Base-by-base conservation (phyloP, 192 early-diverging fungal species). In the Chytriomyces confervae region DNA sequence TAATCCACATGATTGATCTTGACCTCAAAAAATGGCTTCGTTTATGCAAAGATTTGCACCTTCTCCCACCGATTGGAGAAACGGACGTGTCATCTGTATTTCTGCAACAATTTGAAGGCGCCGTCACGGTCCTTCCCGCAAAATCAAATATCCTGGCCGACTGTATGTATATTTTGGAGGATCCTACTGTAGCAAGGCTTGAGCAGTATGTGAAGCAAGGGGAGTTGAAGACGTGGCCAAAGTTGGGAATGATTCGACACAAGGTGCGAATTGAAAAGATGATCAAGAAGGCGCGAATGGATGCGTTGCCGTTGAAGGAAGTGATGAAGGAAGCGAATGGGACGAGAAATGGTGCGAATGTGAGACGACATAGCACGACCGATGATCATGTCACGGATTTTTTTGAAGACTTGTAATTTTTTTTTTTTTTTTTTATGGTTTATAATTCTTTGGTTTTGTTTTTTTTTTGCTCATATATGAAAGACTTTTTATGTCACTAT, bases 31-130 rank as follows among this genome's bases (percentile, higher is more conserved):
- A 97, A 78, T 95, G 93, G 91, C 81, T 96, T 47, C 87, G 92
- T 20, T 86, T 95, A 10, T 80, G 95, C 16, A 81, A 93, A 78
- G 94, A 96, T 67, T 75, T 96, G 16, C 85, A 92, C 66, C 81
- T 98, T 20, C 79, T 96, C 48, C 97, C 97, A 4, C 85, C 84
- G 47, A 66, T 94, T 49, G 84, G 93, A 72, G 86, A 88, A 61
- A 93, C 92, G 62, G 93, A 96, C 82, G 90, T 94, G 87, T 92
- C 92, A 36, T 88, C 86, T 65, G 82, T 98, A 5, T 96, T 92
- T 89, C 82, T 95, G 70, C 97, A 98, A 79, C 91, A 90, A 75
- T 96, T 97, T 85, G 92, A 95, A 66, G 97, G 95, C n/a, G 87
- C 89, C 67, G 87, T 95, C 20, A 98, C 95, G 0, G 92, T 98